These are phyloP conservation scores for Penicillium riverlandense DNA, from an alignment of 495 filamentous ascomycete species.

Conservation along the genomic window DNA sequence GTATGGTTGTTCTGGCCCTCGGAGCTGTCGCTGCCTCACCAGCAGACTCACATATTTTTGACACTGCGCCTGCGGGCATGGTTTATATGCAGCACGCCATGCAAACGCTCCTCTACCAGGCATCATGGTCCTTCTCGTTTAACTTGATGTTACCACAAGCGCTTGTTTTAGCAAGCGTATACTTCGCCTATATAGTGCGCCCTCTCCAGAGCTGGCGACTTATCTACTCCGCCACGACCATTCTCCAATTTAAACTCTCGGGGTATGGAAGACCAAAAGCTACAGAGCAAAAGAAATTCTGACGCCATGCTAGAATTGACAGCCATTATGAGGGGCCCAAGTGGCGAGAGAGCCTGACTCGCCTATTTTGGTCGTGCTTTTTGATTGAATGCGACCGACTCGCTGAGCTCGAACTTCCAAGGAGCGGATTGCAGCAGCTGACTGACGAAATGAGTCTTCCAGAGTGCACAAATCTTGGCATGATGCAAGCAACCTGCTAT, in stretches of 20 bases:
- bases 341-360: slow-evolving; percentile 19
- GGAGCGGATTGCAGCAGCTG: slow-evolving; percentile 26
- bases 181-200: slow-evolving; percentile 26
- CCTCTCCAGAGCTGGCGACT: slow-evolving; percentile 29
- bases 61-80: slow-evolving; percentile 9
- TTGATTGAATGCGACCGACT: slow-evolving; percentile 30
- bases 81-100: slow-evolving; percentile 27
- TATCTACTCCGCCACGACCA: slow-evolving; percentile 20
- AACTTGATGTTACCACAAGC: slow-evolving; percentile 21
- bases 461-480: slow-evolving; percentile 22
- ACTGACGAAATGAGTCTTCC: slow-evolving; percentile 24
- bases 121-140: slow-evolving; percentile 24
- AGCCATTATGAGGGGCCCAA: neutral
- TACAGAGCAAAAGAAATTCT: neutral
- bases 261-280: slow-evolving; percentile 6
- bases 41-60: slow-evolving; percentile 9
- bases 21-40: slow-evolving; percentile 15
- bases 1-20: slow-evolving; percentile 27
- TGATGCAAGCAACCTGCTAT: slow-evolving; percentile 24
- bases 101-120: slow-evolving; percentile 19
- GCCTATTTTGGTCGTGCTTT: slow-evolving; percentile 30
- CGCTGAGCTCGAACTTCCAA: slow-evolving; percentile 24
- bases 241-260: slow-evolving; percentile 19
- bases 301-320: neutral
- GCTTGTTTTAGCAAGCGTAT: slow-evolving; percentile 26